Conservation (phyloP, 2,329 filamentous ascomycete species). For the Neofusicoccum umdonicola region DNA sequence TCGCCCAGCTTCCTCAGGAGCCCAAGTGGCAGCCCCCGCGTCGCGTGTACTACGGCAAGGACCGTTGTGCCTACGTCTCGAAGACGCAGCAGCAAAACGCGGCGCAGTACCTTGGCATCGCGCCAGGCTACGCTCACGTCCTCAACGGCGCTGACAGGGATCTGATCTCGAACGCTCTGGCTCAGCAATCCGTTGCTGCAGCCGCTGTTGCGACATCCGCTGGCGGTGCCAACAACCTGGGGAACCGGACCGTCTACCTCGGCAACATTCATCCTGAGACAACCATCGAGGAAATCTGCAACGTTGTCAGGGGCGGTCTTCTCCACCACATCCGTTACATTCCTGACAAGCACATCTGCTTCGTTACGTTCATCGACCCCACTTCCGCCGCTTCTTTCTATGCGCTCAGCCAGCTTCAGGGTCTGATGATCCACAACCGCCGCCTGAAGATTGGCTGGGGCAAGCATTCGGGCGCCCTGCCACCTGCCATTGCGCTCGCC, state of each 20-base stretch:
- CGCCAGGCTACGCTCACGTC: slow-evolving; percentile 93
- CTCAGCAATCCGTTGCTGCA: slow-evolving; percentile 95
- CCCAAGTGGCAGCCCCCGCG: slow-evolving; percentile 94
- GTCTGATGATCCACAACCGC: slow-evolving; percentile 98
- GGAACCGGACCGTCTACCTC: slow-evolving; percentile 95
- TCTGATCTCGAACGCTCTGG: slow-evolving; percentile 91
- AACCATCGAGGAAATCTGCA: slow-evolving; percentile 99
- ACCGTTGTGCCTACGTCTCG: slow-evolving; percentile 95
- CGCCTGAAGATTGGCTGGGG: slow-evolving; percentile 98
- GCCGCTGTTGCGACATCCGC: slow-evolving; percentile 95
- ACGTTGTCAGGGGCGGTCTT: slow-evolving; percentile 91
- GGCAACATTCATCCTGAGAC: slow-evolving; percentile 99
- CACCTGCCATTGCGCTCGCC: slow-evolving; percentile 90
- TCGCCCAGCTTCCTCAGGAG: slow-evolving; percentile 93
- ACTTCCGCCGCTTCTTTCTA: slow-evolving; percentile 98
- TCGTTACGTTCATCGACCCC: slow-evolving; percentile 98
- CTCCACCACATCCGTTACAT: slow-evolving; percentile 99
- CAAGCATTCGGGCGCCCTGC: slow-evolving; percentile 95
- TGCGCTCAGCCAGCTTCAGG: slow-evolving; percentile 93
- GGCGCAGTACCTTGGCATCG: slow-evolving; percentile 95
- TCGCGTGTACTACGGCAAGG: slow-evolving; percentile 97
- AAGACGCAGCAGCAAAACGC: slow-evolving; percentile 99
- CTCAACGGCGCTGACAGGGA: slow-evolving; percentile 94
- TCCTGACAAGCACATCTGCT: slow-evolving; percentile 99
- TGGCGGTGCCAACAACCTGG: slow-evolving; percentile 94